phyloP scores from a whole-genome alignment of 768 basidiomycete species.

The Butyriboletus loyo region DNA sequence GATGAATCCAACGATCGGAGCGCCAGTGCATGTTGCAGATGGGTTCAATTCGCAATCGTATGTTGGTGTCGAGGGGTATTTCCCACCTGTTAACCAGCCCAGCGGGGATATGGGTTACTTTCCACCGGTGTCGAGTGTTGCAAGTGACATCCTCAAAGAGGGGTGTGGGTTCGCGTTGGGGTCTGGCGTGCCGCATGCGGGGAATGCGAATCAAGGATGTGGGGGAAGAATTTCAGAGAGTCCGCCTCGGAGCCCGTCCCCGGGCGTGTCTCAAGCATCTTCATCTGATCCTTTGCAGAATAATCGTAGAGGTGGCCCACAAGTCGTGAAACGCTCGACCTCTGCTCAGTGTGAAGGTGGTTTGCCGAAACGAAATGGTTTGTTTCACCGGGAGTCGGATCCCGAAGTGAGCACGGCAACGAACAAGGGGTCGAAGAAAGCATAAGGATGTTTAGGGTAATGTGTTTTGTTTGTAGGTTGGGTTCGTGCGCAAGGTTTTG shows the following conservation, averaged over 20 bases:
- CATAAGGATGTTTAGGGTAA: constrained; percentile 13
- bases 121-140: constrained; percentile 37
- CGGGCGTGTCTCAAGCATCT: constrained; percentile 1
- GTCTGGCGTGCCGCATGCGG: background rate
- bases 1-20: constrained; percentile 62
- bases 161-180: constrained; percentile 4
- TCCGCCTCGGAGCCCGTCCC: constrained; percentile 5
- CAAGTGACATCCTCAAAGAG: constrained; percentile 37
- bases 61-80: constrained; percentile 35
- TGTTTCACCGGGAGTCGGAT: constrained; percentile 31
- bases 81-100: constrained; percentile 37
- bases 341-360: constrained; percentile 29
- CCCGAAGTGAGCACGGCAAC: constrained; percentile 24
- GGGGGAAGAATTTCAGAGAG: constrained; percentile 7
- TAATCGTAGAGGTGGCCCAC: constrained; percentile 13
- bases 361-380: constrained; percentile 24
- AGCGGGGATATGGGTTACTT: constrained; percentile 38
- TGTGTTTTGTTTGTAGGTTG: constrained; percentile 7
- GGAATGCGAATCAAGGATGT: background rate
- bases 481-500: background rate
- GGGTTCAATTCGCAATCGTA: constrained; percentile 10
- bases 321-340: constrained; percentile 27
- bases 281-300: constrained; percentile 6
- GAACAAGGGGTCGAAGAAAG: constrained; percentile 25
- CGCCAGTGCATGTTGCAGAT: constrained; percentile 42